Evolutionary conservation across 31 red algal species (phyloP), one percentile per base, ranked within the genome.

Genomic region (Bonnemaisonia californica): DNA sequence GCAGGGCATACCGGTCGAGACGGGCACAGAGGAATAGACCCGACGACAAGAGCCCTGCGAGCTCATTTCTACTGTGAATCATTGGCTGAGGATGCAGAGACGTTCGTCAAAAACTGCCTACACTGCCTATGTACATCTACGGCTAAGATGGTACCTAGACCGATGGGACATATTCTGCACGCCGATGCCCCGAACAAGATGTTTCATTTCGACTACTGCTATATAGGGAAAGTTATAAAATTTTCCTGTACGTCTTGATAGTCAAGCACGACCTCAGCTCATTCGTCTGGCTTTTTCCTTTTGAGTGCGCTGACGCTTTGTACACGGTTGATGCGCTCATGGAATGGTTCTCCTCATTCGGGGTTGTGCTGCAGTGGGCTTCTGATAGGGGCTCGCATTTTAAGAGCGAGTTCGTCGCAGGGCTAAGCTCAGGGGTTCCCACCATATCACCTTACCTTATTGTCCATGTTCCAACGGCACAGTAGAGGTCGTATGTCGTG

Each of bases 201-300:
- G 18, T 13, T 79, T 12, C 74, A 79, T 41, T 62, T 79, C 29
- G 57, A 79, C 34, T 79, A 19, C 21, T 63, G 24, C 54, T 79
- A 79, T 34, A 60, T 79, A 38, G 34, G 7, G 23, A 32, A 3
- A 34, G 54, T 5, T 19, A 62, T 0, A 24, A 79, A 4, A 28
- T 0, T 8, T 62, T 35, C 55, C 8, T 39, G 54, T 79, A 62
- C 24, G 56, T 1, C 32, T 56, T 79, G 16, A 63, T 79, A 18
- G 4, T 79, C 27, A 62, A 79, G 74, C 22, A 79, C 56, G 74
- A 79, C 23, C 34, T 79, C 11, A 36, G 24, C 16, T 24, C 27
- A 4, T 79, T 35, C 30, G 23, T 79, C 4, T 79, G 28, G n/a
- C 74, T 79, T 26, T 21, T 24, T 4, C 23, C 23, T 4, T 11